Conservation (phyloP, 169 alveolate genomes). For the Plasmodium billcollinsi region DNA sequence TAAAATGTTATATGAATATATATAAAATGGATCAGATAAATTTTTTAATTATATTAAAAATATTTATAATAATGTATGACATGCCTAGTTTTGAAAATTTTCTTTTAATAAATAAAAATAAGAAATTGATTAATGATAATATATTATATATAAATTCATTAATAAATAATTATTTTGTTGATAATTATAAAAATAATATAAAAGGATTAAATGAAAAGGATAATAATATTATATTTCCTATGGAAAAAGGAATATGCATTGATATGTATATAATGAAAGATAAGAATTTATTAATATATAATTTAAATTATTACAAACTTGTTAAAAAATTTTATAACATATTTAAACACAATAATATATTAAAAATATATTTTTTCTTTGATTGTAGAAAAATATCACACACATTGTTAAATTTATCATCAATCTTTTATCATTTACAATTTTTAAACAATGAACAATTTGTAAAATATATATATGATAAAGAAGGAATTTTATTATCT, state of each 20-base stretch:
- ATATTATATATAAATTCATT: conserved; percentile 36
- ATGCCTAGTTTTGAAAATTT: conserved; percentile 17
- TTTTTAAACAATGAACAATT: conserved; percentile 51
- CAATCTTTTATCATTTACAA: conserved; percentile 4
- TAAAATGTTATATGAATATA: conserved; percentile 18
- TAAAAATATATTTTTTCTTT: conserved; percentile 30
- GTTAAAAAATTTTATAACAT: conserved; percentile 16
- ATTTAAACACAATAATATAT: conserved; percentile 4
- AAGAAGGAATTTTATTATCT: conserved; percentile 27
- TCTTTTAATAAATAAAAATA: conserved; percentile 4
- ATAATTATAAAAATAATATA: not conserved
- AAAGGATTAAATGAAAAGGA: not conserved
- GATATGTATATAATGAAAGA: conserved; percentile 34
- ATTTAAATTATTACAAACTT: conserved; percentile 52
- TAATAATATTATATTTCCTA: too few relatives aligned
- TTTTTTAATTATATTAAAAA: conserved; percentile 46
- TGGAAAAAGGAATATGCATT: conserved; percentile 12
- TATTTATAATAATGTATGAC: conserved; percentile 40
- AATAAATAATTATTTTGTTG: conserved; percentile 18
- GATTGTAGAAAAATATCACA: conserved; percentile 46
- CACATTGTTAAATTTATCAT: conserved; percentile 23
- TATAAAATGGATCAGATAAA: conserved; percentile 37
- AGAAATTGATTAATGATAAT: not conserved
- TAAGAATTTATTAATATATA: conserved; percentile 23
- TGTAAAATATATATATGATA: not conserved